Evolutionary conservation across 768 basidiomycete genomes (phyloP).

Genomic region (Clavulina sp.): DNA sequence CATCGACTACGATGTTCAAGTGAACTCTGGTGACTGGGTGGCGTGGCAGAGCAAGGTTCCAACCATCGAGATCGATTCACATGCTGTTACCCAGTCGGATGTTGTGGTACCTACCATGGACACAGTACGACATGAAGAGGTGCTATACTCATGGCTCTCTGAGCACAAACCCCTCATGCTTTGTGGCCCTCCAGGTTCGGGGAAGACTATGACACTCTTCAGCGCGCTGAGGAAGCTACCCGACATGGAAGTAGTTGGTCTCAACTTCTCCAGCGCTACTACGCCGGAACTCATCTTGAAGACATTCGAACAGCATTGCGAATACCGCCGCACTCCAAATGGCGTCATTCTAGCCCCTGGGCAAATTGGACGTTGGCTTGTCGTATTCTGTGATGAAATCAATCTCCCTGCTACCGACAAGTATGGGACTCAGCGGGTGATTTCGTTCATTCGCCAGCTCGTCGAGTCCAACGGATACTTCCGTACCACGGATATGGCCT

Average conservation of each 20-base stretch:
- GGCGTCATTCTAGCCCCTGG: constrained; percentile 89
- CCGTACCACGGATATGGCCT: constrained; percentile 84
- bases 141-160: constrained; percentile 94
- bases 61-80: constrained; percentile 89
- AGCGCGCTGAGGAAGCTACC: constrained; percentile 93
- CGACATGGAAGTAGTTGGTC: constrained; percentile 96
- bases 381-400: constrained; percentile 99
- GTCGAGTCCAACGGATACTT: constrained; percentile 92
- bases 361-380: constrained; percentile 94
- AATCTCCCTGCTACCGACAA: constrained; percentile 93
- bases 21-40: constrained; percentile 71
- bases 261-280: constrained; percentile 98
- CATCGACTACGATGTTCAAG: constrained; percentile 89
- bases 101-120: constrained; percentile 97
- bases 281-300: constrained; percentile 96
- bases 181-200: constrained; percentile 98
- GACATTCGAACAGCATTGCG: constrained; percentile 99
- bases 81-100: constrained; percentile 88
- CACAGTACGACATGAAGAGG: constrained; percentile 95
- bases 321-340: constrained; percentile 95
- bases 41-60: constrained; percentile 88
- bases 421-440: constrained; percentile 96
- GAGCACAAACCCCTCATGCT: constrained; percentile 98
- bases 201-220: constrained; percentile 99
- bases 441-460: constrained; percentile 93